phyloP scores from a whole-genome alignment of 306 rosid species.

The Dalbergia cultrata region DNA sequence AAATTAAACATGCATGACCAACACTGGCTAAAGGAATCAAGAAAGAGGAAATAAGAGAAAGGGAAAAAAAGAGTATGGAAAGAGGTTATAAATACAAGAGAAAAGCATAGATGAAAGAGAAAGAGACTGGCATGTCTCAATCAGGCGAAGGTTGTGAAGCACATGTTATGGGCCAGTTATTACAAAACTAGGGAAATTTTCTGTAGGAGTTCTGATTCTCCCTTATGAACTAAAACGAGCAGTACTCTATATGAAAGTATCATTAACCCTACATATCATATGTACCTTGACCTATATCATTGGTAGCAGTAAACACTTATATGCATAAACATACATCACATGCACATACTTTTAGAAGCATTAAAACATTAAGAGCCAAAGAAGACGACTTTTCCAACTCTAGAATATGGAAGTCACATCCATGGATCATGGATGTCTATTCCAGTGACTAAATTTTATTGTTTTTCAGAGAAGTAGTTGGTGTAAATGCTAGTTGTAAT shows the following conservation, averaged over 20 bases:
- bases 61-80: background rate
- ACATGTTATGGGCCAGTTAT: constrained; percentile 71
- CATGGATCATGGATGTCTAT: constrained; percentile 63
- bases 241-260: constrained; percentile 55
- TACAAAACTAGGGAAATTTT: constrained; percentile 61
- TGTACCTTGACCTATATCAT: constrained; percentile 56
- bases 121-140: constrained; percentile 54
- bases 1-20: constrained; percentile 13
- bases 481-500: constrained; percentile 53
- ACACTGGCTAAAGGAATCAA: constrained; percentile 6
- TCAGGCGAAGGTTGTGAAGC: constrained; percentile 58
- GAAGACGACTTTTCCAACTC: constrained; percentile 45
- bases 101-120: constrained; percentile 50
- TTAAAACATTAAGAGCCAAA: constrained; percentile 53
- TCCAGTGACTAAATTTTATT: constrained; percentile 57
- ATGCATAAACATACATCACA: constrained; percentile 56
- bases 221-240: constrained; percentile 60
- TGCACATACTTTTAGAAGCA: constrained; percentile 63
- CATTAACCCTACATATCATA: constrained; percentile 54
- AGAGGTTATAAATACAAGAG: constrained; percentile 38
- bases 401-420: constrained; percentile 62
- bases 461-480: constrained; percentile 66
- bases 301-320: constrained; percentile 49
- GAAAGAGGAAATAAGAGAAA: constrained; percentile 19
- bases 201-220: constrained; percentile 57